These are phyloP conservation scores for Fusarium transvaalense DNA, from an alignment of 2,329 filamentous ascomycete genomes.

Conservation along the genomic window DNA sequence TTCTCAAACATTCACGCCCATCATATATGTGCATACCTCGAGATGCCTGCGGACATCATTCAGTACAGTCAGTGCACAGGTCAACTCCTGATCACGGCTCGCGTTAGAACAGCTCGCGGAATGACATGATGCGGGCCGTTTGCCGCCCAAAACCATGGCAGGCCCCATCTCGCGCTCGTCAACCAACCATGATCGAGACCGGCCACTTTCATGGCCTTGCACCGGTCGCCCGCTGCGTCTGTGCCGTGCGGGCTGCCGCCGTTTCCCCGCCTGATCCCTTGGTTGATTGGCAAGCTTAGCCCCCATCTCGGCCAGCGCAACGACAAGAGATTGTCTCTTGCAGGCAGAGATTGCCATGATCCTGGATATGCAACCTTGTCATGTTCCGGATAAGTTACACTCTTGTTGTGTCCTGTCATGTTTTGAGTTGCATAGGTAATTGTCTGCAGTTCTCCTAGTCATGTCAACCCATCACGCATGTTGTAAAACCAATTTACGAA, in stretches of 20 bases:
- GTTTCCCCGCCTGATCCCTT: conserved; percentile 29
- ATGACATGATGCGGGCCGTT: conserved; percentile 41
- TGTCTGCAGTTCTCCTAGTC: conserved; percentile 27
- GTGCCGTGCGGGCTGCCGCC: conserved; percentile 40
- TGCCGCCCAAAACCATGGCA: conserved; percentile 37
- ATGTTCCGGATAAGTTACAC: conserved; percentile 26
- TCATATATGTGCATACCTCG: conserved; percentile 4
- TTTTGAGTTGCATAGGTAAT: conserved; percentile 10
- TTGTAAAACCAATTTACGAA: conserved; percentile 23
- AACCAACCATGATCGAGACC: conserved; percentile 33
- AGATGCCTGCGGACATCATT: conserved; percentile 13
- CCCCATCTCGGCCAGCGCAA: conserved; percentile 37
- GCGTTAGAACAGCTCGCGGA: conserved; percentile 30
- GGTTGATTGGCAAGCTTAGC: conserved; percentile 45
- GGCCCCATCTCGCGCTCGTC: conserved; percentile 36
- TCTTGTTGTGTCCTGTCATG: conserved; percentile 19
- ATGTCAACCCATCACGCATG: conserved; percentile 32
- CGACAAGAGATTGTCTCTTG: conserved; percentile 41
- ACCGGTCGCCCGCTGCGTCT: conserved; percentile 36
- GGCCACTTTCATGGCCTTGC: conserved; percentile 34
- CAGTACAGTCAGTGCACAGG: conserved; percentile 3
- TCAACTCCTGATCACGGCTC: conserved; percentile 15
- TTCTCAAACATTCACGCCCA: conserved; percentile 3
- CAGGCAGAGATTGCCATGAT: conserved; percentile 35
- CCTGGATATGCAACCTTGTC: conserved; percentile 26